Evolutionary conservation across 73 alveolate genomes (phyloP), one percentile per base, ranked within the genome.

Genomic region (Symbiodinium pilosum): DNA sequence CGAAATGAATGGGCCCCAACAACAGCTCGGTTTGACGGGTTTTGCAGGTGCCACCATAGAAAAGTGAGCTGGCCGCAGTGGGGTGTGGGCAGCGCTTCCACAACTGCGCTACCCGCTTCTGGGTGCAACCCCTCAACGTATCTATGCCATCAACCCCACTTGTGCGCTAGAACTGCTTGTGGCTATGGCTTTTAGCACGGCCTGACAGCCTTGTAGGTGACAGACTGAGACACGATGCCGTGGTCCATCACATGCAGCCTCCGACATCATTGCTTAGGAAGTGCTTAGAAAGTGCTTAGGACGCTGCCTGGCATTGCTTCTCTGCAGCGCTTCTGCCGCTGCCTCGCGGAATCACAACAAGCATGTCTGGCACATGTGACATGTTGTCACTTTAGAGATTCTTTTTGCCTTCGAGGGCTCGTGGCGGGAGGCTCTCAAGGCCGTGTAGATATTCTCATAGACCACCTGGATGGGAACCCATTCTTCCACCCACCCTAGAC

Each of bases 201-300:
- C 16, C 87, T 44, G 30, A 41, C 43, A 41, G 47, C 41, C 24
- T 75, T 87, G 64, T n/a, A 59, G 95, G 86, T 9, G 21, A 20
- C 51, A 30, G 47, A n/a, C 96, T 89, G 96, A 11, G 96, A 68
- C 40, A 89, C 96, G 24, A 89, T 69, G 30, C 96, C 96, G 40
- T 89, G 96, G 77, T 89, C 96, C 96, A 89, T 69, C 38, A 89
- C 96, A 12, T 83, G 96, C 75, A 64, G 51, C 96, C 96, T 89
- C 59, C 59, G 59, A 47, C 59, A 14, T 47, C 59, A 9, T 47
- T n/a, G n/a, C n/a, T n/a, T n/a, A n/a, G n/a, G n/a, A n/a, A n/a
- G n/a, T n/a, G n/a, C n/a, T n/a, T n/a, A n/a, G n/a, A n/a, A n/a
- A n/a, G n/a, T n/a, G n/a, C n/a, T n/a, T n/a, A n/a, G n/a, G 71